phyloP scores from a whole-genome alignment of 75 land plant species.

The Selaginella tamariscina region DNA sequence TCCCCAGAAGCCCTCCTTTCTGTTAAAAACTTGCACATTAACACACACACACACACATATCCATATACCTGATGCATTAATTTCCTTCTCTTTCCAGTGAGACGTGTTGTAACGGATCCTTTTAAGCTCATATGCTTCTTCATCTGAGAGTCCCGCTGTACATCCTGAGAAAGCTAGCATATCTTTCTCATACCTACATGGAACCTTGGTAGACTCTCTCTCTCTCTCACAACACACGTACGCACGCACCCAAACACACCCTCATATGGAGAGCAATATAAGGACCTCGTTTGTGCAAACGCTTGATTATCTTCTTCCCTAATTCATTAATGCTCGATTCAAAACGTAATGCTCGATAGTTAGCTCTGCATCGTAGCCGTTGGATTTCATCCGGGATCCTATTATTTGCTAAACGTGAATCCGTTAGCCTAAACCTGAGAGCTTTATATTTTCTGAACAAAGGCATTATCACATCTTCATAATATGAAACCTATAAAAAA shows the following conservation, averaged over 20 bases:
- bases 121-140: conserved; percentile 8
- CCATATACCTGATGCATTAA: conserved; percentile 3
- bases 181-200: conserved; percentile 8
- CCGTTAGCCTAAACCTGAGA: not conserved
- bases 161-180: conserved; percentile 12
- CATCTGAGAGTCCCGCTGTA: not conserved
- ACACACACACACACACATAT: too few relatives aligned
- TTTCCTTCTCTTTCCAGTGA: conserved; percentile 9
- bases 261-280: conserved; percentile 9
- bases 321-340: not conserved
- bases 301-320: conserved; percentile 2
- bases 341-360: conserved; percentile 6
- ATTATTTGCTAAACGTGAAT: not conserved
- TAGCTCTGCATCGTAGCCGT: not conserved
- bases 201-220: too few relatives aligned
- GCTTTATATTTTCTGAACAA: not conserved
- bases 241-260: too few relatives aligned
- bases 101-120: not conserved
- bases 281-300: not conserved
- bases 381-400: not conserved
- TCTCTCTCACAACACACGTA: too few relatives aligned
- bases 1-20: too few relatives aligned
- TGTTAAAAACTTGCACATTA: too few relatives aligned
- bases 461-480: not conserved
- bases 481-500: conserved; percentile 2